Conservation (phyloP, 2,329 filamentous ascomycete genomes). For the Hirsutella minnesotensis region DNA sequence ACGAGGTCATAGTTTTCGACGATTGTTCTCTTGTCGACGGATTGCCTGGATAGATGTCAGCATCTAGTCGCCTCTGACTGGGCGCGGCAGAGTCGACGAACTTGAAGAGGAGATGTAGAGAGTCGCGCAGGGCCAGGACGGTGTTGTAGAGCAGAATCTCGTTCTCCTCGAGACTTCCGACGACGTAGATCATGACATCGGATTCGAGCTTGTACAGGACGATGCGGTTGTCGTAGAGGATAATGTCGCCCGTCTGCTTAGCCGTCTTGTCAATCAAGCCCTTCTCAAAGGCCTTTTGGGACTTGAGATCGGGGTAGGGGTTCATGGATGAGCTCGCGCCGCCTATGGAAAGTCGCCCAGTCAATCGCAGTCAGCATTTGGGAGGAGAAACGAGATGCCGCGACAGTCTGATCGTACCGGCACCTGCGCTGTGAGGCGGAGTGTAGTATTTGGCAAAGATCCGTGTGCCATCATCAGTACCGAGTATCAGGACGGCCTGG, state of each 20-base stretch:
- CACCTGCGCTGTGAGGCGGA: conserved; percentile 40
- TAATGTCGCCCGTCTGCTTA: conserved; percentile 91
- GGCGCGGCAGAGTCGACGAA: conserved; percentile 27
- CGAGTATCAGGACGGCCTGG: conserved; percentile 67
- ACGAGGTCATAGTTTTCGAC: conserved; percentile 98
- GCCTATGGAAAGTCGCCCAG: conserved; percentile 15
- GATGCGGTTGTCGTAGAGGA: conserved; percentile 92
- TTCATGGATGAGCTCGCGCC: conserved; percentile 44
- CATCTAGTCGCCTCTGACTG: not conserved
- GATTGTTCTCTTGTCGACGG: conserved; percentile 93
- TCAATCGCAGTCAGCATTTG: not conserved
- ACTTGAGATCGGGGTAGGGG: conserved; percentile 79
- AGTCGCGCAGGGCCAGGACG: conserved; percentile 80
- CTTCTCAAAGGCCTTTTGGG: conserved; percentile 95
- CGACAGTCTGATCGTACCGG: conserved; percentile 19
- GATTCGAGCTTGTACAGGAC: conserved; percentile 97
- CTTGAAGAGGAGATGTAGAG: conserved; percentile 86
- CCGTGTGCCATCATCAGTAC: conserved; percentile 77
- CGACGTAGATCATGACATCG: conserved; percentile 91
- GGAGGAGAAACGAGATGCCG: not conserved
- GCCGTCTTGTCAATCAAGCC: conserved; percentile 89
- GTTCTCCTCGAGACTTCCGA: conserved; percentile 87
- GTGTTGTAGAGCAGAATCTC: conserved; percentile 95
- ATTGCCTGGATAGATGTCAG: conserved; percentile 51
- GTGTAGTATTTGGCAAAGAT: conserved; percentile 92